Evolutionary conservation across 768 basidiomycete genomes (phyloP).

Genomic region (Roridomyces roridus): DNA sequence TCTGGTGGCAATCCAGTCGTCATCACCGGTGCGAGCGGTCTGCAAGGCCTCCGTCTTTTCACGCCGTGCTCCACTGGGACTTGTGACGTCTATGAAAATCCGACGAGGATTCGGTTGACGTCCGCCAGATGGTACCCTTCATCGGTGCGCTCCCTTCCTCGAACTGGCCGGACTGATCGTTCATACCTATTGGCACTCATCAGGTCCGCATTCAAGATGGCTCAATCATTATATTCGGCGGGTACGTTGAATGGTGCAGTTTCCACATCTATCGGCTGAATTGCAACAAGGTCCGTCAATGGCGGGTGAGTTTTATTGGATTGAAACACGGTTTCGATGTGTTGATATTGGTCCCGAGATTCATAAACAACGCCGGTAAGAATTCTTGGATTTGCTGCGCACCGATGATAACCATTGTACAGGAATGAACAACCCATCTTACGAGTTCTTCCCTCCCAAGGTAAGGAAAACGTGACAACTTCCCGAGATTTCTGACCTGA

Average conservation of each 20-base stretch:
- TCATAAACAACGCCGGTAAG: slow-evolving; percentile 55
- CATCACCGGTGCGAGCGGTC: slow-evolving; percentile 32
- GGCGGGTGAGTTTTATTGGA: slow-evolving; percentile 19
- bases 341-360: slow-evolving; percentile 40
- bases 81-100: slow-evolving; percentile 45
- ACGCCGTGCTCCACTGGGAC: slow-evolving; percentile 43
- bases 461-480: too few species aligned
- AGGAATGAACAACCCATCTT: slow-evolving; percentile 66
- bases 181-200: not conserved
- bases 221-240: slow-evolving; percentile 29
- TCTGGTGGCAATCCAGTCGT: slow-evolving; percentile 20
- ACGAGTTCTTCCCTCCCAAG: slow-evolving; percentile 46
- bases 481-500: too few species aligned
- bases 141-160: slow-evolving; percentile 36
- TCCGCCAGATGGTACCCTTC: slow-evolving; percentile 50
- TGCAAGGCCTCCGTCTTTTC: slow-evolving; percentile 44
- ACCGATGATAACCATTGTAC: slow-evolving; percentile 34
- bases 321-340: not conserved
- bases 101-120: slow-evolving; percentile 37
- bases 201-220: slow-evolving; percentile 29
- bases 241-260: not conserved
- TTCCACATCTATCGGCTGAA: too few species aligned
- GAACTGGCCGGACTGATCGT: not conserved
- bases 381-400: too few species aligned
- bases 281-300: not conserved